Conservation (phyloP, 768 basidiomycete genomes). For the Rhodotorula graminis region DNA sequence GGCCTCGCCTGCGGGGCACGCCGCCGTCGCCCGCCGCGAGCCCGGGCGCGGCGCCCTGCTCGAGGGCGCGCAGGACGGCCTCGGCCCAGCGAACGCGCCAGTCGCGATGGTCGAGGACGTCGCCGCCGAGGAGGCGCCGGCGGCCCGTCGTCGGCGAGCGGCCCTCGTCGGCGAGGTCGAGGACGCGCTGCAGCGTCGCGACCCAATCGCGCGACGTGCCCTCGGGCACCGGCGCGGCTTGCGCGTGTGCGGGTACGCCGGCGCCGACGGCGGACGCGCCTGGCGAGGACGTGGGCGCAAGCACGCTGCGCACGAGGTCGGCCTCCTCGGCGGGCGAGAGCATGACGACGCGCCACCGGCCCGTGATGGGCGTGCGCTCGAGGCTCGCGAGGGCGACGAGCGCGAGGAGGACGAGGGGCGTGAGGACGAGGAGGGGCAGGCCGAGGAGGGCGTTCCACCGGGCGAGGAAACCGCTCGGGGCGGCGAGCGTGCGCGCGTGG, state of each 20-base stretch:
- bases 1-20: no score
- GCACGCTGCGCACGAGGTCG: conserved; percentile 36
- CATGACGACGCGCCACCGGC: conserved; percentile 38
- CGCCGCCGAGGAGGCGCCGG: conserved; percentile 39
- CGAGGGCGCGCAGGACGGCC: conserved; percentile 69
- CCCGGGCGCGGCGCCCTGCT: conserved; percentile 54
- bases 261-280: no score
- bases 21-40: conserved; percentile 51
- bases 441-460: conserved; percentile 33
- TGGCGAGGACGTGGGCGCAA: background rate
- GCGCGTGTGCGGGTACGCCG: no score
- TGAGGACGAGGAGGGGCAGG: conserved; percentile 22
- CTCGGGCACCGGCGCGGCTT: no score
- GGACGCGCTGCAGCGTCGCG: conserved; percentile 34
- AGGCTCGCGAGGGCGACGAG: conserved; percentile 33
- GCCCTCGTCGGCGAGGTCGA: conserved; percentile 36
- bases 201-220: conserved; percentile 38
- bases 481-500: background rate
- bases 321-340: conserved; percentile 36
- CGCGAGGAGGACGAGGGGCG: conserved; percentile 37
- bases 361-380: conserved; percentile 40
- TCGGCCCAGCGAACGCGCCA: conserved; percentile 89
- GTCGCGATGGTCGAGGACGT: conserved; percentile 66
- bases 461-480: conserved; percentile 10
- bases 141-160: conserved; percentile 17